Evolutionary conservation across 192 early-diverging fungal species (phyloP).

Genomic region (Pilaira anomala): DNA sequence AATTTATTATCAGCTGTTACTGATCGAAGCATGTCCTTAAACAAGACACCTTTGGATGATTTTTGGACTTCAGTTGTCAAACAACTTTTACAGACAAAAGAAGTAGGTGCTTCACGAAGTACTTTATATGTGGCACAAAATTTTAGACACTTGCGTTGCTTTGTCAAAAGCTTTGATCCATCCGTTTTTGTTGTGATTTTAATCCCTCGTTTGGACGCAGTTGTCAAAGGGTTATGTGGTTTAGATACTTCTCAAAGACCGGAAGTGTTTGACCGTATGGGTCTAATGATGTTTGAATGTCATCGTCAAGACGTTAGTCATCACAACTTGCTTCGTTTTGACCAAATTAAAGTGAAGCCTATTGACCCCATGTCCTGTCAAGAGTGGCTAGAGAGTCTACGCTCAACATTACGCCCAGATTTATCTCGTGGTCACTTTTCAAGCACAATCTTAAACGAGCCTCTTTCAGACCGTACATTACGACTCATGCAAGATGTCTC

Average conservation of each 20-base stretch:
- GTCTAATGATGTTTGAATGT: conserved; percentile 50
- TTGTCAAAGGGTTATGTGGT: conserved; percentile 31
- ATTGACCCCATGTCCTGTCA: conserved; percentile 6
- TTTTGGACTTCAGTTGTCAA: conserved; percentile 39
- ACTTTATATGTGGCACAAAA: conserved; percentile 39
- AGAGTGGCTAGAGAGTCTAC: conserved; percentile 30
- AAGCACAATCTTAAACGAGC: not conserved
- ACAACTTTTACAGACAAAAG: conserved; percentile 30
- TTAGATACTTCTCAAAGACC: conserved; percentile 6
- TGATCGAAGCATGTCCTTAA: conserved; percentile 45
- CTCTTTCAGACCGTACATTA: conserved; percentile 27
- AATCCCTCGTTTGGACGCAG: conserved; percentile 38
- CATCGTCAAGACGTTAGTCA: conserved; percentile 38
- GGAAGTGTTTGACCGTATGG: conserved; percentile 16
- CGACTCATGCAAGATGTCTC: conserved; percentile 39
- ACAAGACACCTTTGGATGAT: conserved; percentile 35
- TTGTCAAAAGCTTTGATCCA: conserved; percentile 51
- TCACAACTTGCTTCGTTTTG: not conserved
- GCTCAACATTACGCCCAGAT: conserved; percentile 23
- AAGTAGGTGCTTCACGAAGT: conserved; percentile 26
- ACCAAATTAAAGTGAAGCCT: conserved; percentile 8
- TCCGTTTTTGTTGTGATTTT: conserved; percentile 47
- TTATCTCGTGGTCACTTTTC: conserved; percentile 25
- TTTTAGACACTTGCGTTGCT: conserved; percentile 50
- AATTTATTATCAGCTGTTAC: conserved; percentile 42